These are phyloP conservation scores for Debaryomycetaceae sp. DNA, from an alignment of 1,139 yeast genomes.

Conservation along the genomic window DNA sequence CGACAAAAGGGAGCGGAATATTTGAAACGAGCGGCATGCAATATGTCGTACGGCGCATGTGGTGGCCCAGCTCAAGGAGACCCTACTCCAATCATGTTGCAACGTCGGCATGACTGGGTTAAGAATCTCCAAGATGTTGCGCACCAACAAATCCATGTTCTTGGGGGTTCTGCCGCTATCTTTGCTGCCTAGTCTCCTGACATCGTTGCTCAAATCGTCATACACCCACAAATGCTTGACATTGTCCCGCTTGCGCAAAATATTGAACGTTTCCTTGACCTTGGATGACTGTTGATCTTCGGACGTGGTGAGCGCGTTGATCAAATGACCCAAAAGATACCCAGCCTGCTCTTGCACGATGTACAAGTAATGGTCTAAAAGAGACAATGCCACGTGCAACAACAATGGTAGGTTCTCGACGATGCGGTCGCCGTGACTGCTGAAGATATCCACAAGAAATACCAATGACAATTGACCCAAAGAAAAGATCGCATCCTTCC, in stretches of 20 bases:
- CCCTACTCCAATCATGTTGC: constrained; percentile 80
- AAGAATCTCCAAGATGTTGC: constrained; percentile 61
- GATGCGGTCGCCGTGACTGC: constrained; percentile 56
- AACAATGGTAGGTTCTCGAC: constrained; percentile 62
- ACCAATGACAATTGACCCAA: constrained; percentile 84
- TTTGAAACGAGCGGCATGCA: constrained; percentile 94
- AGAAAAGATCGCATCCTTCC: constrained; percentile 77
- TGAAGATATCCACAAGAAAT: constrained; percentile 73
- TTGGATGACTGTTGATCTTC: constrained; percentile 29
- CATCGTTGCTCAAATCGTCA: constrained; percentile 73
- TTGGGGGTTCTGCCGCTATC: constrained; percentile 81
- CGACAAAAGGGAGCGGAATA: constrained; percentile 75
- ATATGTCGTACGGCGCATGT: constrained; percentile 96
- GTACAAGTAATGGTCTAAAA: constrained; percentile 81
- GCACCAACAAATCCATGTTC: constrained; percentile 75
- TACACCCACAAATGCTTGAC: constrained; percentile 65
- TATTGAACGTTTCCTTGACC: constrained; percentile 48
- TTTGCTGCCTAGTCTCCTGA: constrained; percentile 29
- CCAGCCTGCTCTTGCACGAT: constrained; percentile 84
- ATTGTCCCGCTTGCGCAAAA: constrained; percentile 46
- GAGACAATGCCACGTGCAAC: constrained; percentile 74
- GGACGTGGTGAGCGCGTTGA: constrained; percentile 51
- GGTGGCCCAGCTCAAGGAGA: constrained; percentile 90
- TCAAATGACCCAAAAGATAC: constrained; percentile 66
- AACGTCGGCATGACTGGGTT: constrained; percentile 45